Percentiles rank a stretch among this genome's conserved stretches.
These are phyloP conservation scores for Acacia pycnantha DNA, from an alignment of 331 rosid genomes.

Conservation along the genomic window DNA sequence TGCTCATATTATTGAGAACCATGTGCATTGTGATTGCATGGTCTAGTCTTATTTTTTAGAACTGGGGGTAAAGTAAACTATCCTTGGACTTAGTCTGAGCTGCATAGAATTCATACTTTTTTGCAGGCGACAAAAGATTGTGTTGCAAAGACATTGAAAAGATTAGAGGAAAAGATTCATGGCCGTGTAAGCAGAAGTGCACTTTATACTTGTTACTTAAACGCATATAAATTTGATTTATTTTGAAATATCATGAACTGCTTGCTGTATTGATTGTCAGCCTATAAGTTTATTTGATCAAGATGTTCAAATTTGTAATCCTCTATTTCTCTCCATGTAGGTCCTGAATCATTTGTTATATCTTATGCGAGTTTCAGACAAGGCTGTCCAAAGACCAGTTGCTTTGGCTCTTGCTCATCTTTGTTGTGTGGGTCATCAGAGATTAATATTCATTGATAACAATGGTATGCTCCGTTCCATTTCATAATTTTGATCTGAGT, in stretches of 20 bases:
- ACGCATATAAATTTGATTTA: background rate
- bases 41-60: constrained; percentile 7
- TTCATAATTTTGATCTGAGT: constrained; percentile 19
- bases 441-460: constrained; percentile 74
- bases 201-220: background rate
- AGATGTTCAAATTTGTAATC: constrained; percentile 26
- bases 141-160: constrained; percentile 94
- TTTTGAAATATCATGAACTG: background rate
- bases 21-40: background rate
- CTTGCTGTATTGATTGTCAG: background rate
- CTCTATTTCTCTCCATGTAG: constrained; percentile 46
- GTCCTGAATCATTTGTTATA: constrained; percentile 86
- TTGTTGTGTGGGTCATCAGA: constrained; percentile 80
- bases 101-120: constrained; percentile 10
- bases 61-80: background rate
- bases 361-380: constrained; percentile 87
- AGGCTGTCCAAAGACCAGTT: constrained; percentile 78
- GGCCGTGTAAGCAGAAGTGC: constrained; percentile 63
- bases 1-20: constrained; percentile 9
- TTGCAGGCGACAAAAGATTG: constrained; percentile 97
- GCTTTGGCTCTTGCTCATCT: constrained; percentile 99
- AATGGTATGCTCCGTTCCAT: constrained; percentile 51
- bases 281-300: background rate
- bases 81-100: constrained; percentile 19
- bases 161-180: constrained; percentile 96